Conservation (phyloP, 306 rosid genomes). For the Dicorynia guianensis region DNA sequence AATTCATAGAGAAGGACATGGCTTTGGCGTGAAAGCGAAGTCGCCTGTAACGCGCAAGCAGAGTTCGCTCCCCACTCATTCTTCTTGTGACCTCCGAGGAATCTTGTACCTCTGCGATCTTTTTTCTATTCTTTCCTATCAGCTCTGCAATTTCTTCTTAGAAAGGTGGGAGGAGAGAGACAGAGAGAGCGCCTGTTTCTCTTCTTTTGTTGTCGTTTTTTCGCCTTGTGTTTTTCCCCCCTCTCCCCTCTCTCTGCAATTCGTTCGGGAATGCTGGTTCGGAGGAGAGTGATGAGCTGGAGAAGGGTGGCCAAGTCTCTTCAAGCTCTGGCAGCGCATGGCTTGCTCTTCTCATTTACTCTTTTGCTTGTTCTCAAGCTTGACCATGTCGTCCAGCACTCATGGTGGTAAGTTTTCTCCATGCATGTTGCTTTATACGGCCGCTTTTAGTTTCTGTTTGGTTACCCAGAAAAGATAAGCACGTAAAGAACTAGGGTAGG, state of each 20-base stretch:
- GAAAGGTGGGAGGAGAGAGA: neutral
- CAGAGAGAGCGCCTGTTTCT: slow-evolving; percentile 1
- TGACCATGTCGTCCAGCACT: slow-evolving; percentile 48
- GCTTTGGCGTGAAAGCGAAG: slow-evolving; percentile 58
- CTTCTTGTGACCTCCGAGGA: slow-evolving; percentile 49
- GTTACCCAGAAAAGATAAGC: slow-evolving; percentile 30
- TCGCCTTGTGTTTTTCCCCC: neutral
- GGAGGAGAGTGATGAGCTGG: slow-evolving; percentile 82
- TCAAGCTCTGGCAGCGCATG: slow-evolving; percentile 69
- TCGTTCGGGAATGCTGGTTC: slow-evolving; percentile 57
- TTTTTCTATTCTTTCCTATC: neutral
- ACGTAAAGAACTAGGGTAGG: neutral
- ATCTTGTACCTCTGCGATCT: slow-evolving; percentile 9
- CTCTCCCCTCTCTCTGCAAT: neutral
- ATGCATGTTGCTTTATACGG: neutral
- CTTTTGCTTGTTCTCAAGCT: slow-evolving; percentile 74
- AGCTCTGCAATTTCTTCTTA: neutral
- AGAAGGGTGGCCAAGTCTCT: slow-evolving; percentile 75
- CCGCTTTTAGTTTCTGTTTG: neutral
- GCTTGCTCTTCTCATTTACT: slow-evolving; percentile 75
- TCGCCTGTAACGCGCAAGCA: neutral
- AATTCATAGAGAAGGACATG: neutral
- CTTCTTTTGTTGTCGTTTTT: neutral
- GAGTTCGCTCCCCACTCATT: slow-evolving; percentile 19
- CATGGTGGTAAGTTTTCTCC: slow-evolving; percentile 78